Percentiles rank a stretch among this genome's conserved stretches.
Conservation (phyloP, 257 asterid species). For the Fraxinus pennsylvanica region DNA sequence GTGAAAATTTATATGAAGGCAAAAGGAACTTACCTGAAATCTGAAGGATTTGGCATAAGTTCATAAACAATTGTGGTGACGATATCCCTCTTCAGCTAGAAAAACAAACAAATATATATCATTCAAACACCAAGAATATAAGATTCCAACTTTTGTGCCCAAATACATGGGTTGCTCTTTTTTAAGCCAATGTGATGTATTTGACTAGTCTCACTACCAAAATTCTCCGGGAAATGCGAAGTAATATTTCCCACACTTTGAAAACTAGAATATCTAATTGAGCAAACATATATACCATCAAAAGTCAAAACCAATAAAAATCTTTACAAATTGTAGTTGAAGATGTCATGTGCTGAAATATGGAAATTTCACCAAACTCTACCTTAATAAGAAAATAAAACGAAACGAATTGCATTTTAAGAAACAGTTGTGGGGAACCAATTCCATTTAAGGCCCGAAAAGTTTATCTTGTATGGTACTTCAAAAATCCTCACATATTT, state of each 20-base stretch:
- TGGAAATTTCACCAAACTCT: neutral
- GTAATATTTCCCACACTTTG: slow-evolving; percentile 90
- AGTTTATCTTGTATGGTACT: slow-evolving; percentile 83
- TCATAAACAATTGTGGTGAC: slow-evolving; percentile 91
- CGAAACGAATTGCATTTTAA: slow-evolving; percentile 14
- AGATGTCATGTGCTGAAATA: neutral
- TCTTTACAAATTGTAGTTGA: neutral
- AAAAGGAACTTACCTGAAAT: slow-evolving; percentile 76
- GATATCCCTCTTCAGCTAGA: slow-evolving; percentile 88
- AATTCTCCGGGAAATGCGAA: slow-evolving; percentile 91
- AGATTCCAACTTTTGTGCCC: slow-evolving; percentile 18
- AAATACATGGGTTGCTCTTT: slow-evolving; percentile 94
- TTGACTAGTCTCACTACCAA: slow-evolving; percentile 85
- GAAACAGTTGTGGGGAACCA: slow-evolving; percentile 15
- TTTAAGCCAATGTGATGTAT: slow-evolving; percentile 92
- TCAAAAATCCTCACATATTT: slow-evolving; percentile 80
- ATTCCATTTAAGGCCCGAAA: slow-evolving; percentile 1
- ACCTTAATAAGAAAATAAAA: neutral
- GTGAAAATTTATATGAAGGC: neutral
- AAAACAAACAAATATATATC: slow-evolving; percentile 6
- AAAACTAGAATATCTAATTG: slow-evolving; percentile 77
- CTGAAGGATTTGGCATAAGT: slow-evolving; percentile 96
- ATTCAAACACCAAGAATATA: neutral
- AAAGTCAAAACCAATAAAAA: slow-evolving; percentile 16
- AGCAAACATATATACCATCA: slow-evolving; percentile 9